Evolutionary conservation across 164 flowering plant species (phyloP).

Genomic region (Litsea cubeba): DNA sequence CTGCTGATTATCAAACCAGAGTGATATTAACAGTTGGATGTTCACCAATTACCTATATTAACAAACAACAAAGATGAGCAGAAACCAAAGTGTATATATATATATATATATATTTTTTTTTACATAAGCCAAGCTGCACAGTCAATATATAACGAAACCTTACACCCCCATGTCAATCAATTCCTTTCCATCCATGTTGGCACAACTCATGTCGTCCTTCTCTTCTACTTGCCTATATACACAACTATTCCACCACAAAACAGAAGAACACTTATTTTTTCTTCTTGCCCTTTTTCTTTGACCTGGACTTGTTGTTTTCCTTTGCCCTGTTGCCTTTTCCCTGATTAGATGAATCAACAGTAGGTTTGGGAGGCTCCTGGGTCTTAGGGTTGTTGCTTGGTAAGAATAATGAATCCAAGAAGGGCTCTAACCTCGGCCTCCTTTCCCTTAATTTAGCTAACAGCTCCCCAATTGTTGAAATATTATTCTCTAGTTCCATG

Average conservation of each 20-base stretch:
- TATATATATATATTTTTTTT: too few species aligned
- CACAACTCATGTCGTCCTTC: neutral
- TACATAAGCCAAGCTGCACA: too few species aligned
- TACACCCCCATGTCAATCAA: neutral
- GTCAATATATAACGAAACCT: neutral
- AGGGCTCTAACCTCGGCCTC: conserved; percentile 18
- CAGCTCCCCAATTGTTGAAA: conserved; percentile 7
- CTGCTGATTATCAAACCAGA: too few species aligned
- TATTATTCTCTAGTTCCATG: conserved; percentile 6
- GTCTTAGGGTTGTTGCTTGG: neutral
- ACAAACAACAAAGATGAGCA: too few species aligned
- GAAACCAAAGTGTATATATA: too few species aligned
- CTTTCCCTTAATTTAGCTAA: conserved; percentile 10
- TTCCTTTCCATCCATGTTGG: neutral
- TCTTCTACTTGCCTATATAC: neutral
- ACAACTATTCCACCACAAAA: neutral
- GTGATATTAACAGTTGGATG: too few species aligned
- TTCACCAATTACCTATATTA: too few species aligned
- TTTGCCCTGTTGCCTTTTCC: conserved; percentile 7
- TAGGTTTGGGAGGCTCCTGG: neutral
- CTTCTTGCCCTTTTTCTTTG: conserved; percentile 1
- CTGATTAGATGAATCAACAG: neutral
- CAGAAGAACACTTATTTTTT: neutral
- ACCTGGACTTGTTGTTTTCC: neutral
- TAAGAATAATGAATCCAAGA: conserved; percentile 19